Evolutionary conservation across 306 rosid genomes (phyloP).

Genomic region (Cicer bijugum): DNA sequence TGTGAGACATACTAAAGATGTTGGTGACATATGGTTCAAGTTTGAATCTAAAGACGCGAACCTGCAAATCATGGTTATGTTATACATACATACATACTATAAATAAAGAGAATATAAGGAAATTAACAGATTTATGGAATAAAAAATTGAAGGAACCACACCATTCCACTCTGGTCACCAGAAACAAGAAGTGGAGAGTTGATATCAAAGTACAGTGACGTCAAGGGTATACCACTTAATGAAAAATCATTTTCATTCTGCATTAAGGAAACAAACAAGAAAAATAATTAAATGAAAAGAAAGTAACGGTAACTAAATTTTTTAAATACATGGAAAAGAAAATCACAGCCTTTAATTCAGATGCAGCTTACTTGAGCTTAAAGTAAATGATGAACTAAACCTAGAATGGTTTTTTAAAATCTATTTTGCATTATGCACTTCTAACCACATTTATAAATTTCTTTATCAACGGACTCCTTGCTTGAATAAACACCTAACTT

Average conservation of each 20-base stretch:
- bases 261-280: slow-evolving; percentile 38
- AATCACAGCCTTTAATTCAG: slow-evolving; percentile 17
- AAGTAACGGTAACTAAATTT: slow-evolving; percentile 3
- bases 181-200: slow-evolving; percentile 72
- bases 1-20: slow-evolving; percentile 63
- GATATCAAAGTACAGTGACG: slow-evolving; percentile 70
- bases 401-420: not conserved
- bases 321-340: slow-evolving; percentile 6
- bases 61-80: slow-evolving; percentile 55
- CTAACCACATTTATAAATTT: slow-evolving; percentile 2
- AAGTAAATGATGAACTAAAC: slow-evolving; percentile 17
- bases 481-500: slow-evolving; percentile 3
- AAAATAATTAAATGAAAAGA: slow-evolving; percentile 3
- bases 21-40: slow-evolving; percentile 73
- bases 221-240: slow-evolving; percentile 75
- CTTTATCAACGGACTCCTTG: not conserved
- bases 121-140: slow-evolving; percentile 15
- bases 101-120: slow-evolving; percentile 12
- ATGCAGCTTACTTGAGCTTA: slow-evolving; percentile 21
- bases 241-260: slow-evolving; percentile 89
- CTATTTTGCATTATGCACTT: not conserved
- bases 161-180: slow-evolving; percentile 90
- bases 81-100: slow-evolving; percentile 21
- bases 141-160: slow-evolving; percentile 47
- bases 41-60: slow-evolving; percentile 77